A percentile compares a stretch with the other conserved stretches of the same genome.
These are phyloP conservation scores for Ambrosia trifida DNA, from an alignment of 129 eudicot genomes.

Conservation along the genomic window DNA sequence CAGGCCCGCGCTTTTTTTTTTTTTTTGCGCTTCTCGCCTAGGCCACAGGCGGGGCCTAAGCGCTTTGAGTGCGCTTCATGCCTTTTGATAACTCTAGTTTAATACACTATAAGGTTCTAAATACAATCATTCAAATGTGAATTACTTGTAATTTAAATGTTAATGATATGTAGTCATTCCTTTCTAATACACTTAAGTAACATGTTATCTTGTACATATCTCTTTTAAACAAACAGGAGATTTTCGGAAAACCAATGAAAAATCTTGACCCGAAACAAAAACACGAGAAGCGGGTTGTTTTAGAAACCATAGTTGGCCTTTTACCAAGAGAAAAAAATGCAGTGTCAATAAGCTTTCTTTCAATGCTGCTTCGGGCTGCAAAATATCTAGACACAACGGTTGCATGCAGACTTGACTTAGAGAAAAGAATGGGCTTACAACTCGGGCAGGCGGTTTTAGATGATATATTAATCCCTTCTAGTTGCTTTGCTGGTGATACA, in stretches of 20 bases:
- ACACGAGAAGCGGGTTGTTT: constrained; percentile 75
- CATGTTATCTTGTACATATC: neutral
- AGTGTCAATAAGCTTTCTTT: constrained; percentile 76
- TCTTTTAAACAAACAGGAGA: constrained; percentile 49
- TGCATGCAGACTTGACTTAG: constrained; percentile 80
- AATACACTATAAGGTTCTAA: too few relatives aligned
- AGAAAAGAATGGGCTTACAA: constrained; percentile 74
- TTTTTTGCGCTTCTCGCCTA: too few relatives aligned
- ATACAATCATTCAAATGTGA: too few relatives aligned
- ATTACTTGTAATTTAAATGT: too few relatives aligned
- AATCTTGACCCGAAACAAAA: constrained; percentile 67
- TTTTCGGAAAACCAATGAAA: constrained; percentile 68
- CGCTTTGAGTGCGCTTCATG: too few relatives aligned
- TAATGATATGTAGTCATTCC: neutral
- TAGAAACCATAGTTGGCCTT: constrained; percentile 89
- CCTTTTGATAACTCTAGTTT: too few relatives aligned
- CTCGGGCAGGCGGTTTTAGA: constrained; percentile 84
- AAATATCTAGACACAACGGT: constrained; percentile 70
- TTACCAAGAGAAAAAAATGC: constrained; percentile 79
- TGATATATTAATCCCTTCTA: constrained; percentile 77
- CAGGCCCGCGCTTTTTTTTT: too few relatives aligned
- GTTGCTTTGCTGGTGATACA: constrained; percentile 61
- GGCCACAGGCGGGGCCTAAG: too few relatives aligned
- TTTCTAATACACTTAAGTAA: neutral
- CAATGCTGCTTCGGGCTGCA: constrained; percentile 83